These are phyloP conservation scores for Phytophthora boehmeriae DNA, from an alignment of 352 stramenopile genomes.

Conservation along the genomic window DNA sequence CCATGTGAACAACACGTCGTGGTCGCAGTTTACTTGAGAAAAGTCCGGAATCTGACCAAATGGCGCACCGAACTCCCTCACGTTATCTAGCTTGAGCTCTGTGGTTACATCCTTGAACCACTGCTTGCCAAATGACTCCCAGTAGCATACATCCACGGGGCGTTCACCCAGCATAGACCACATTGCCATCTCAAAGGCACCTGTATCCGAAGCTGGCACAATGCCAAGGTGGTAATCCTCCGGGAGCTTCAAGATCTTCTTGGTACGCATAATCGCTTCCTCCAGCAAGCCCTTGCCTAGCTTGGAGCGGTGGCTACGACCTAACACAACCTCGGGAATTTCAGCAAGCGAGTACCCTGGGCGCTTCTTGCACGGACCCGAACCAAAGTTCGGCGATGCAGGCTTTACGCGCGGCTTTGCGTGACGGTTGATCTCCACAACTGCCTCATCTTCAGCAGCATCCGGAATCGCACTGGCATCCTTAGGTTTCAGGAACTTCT, in stretches of 20 bases:
- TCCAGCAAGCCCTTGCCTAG: slow-evolving; percentile 96
- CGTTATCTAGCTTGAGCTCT: slow-evolving; percentile 95
- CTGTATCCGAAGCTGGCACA: slow-evolving; percentile 98
- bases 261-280: slow-evolving; percentile 95
- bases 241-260: slow-evolving; percentile 94
- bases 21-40: slow-evolving; percentile 91
- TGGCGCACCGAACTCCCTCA: slow-evolving; percentile 93
- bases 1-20: slow-evolving; percentile 99
- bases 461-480: slow-evolving; percentile 24
- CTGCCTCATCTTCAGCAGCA: slow-evolving; percentile 23
- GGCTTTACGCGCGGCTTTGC: slow-evolving; percentile 80
- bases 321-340: slow-evolving; percentile 90
- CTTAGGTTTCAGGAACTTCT: slow-evolving; percentile 60
- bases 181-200: slow-evolving; percentile 99
- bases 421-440: slow-evolving; percentile 60
- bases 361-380: slow-evolving; percentile 98
- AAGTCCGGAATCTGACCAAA: slow-evolving; percentile 98
- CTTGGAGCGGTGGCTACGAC: slow-evolving; percentile 97
- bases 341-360: slow-evolving; percentile 93
- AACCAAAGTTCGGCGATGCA: slow-evolving; percentile 95
- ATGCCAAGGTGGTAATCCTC: slow-evolving; percentile 96
- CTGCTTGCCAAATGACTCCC: slow-evolving; percentile 97
- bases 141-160: slow-evolving; percentile 95
- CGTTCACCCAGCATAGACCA: slow-evolving; percentile 97
- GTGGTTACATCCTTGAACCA: slow-evolving; percentile 96